Percentiles rank a stretch among this genome's conserved stretches.
phyloP scores from a whole-genome alignment of 805 yeast genomes.

The Tetrapisispora taiwanensis region DNA sequence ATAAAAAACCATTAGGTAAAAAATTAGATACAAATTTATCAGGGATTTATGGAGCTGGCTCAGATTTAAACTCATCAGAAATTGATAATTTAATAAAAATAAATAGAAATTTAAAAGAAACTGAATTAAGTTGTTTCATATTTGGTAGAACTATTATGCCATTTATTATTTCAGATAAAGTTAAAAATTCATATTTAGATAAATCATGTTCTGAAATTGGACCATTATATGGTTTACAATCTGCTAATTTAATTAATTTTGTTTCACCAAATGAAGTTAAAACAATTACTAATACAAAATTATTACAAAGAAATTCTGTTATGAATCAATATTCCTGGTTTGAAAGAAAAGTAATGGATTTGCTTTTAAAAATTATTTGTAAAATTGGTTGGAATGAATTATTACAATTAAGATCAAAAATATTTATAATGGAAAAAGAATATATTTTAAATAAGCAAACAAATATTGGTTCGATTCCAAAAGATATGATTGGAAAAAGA shows the following conservation, averaged over 20 bases:
- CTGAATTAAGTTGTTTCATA: constrained; percentile 15
- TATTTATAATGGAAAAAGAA: constrained; percentile 77
- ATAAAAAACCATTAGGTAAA: constrained; percentile 20
- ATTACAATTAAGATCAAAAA: constrained; percentile 51
- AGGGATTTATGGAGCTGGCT: neutral
- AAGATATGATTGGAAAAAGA: constrained; percentile 18
- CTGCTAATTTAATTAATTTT: constrained; percentile 22
- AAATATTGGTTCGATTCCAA: constrained; percentile 12
- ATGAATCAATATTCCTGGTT: constrained; percentile 23
- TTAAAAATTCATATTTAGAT: constrained; percentile 19
- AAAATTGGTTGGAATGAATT: constrained; percentile 77
- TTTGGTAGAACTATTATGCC: constrained; percentile 28
- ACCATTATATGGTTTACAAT: constrained; percentile 27
- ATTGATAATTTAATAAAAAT: constrained; percentile 8
- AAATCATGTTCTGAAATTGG: constrained; percentile 20
- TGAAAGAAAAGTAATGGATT: constrained; percentile 44
- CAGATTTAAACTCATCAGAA: constrained; percentile 18
- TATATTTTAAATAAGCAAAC: constrained; percentile 22
- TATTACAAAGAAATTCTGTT: constrained; percentile 23
- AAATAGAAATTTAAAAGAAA: constrained; percentile 13
- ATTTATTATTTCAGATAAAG: constrained; percentile 17
- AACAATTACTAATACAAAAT: constrained; percentile 17
- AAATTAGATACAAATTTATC: constrained; percentile 3
- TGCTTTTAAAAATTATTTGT: constrained; percentile 58
- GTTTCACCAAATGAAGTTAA: constrained; percentile 23